These are phyloP conservation scores for Leccinum subspadiceum DNA, from an alignment of 1,284 basidiomycete genomes.

Conservation along the genomic window DNA sequence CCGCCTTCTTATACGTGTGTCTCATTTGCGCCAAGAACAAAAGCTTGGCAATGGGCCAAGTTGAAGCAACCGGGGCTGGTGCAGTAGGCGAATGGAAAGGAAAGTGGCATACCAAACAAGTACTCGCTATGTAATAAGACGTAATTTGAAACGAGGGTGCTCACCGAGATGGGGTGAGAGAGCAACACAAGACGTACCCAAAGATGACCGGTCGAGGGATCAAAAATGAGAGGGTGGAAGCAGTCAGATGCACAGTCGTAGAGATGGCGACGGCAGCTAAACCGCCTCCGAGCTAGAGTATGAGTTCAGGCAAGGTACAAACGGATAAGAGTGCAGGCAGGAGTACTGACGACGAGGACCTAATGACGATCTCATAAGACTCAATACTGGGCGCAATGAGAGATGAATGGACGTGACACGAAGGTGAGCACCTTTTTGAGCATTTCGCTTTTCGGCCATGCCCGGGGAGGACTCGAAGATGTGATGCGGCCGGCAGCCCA, in stretches of 20 bases:
- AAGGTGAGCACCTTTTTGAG: conserved; percentile 55
- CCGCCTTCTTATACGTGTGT: conserved; percentile 86
- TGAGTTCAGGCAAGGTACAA: neutral
- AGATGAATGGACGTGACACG: neutral
- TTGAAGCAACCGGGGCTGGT: conserved; percentile 74
- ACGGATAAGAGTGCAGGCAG: neutral
- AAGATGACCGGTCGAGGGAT: conserved; percentile 60
- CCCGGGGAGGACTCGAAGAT: conserved; percentile 87
- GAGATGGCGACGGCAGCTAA: conserved; percentile 82
- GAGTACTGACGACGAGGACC: conserved; percentile 79
- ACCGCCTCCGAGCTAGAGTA: conserved; percentile 74
- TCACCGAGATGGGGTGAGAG: neutral
- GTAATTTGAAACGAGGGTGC: neutral
- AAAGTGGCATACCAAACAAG: conserved; percentile 51
- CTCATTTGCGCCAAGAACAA: conserved; percentile 76
- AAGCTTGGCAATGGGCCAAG: conserved; percentile 78
- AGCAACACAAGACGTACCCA: conserved; percentile 50
- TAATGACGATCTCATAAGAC: conserved; percentile 89
- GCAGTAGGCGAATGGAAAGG: neutral
- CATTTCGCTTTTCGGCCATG: conserved; percentile 62
- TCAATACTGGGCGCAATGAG: conserved; percentile 51
- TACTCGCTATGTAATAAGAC: conserved; percentile 43
- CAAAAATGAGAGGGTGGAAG: neutral
- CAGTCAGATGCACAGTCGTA: conserved; percentile 43
- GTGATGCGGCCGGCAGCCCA: conserved; percentile 28